These are phyloP conservation scores for Annulohypoxylon truncatum DNA, from an alignment of 2,329 filamentous ascomycete species.

Conservation along the genomic window DNA sequence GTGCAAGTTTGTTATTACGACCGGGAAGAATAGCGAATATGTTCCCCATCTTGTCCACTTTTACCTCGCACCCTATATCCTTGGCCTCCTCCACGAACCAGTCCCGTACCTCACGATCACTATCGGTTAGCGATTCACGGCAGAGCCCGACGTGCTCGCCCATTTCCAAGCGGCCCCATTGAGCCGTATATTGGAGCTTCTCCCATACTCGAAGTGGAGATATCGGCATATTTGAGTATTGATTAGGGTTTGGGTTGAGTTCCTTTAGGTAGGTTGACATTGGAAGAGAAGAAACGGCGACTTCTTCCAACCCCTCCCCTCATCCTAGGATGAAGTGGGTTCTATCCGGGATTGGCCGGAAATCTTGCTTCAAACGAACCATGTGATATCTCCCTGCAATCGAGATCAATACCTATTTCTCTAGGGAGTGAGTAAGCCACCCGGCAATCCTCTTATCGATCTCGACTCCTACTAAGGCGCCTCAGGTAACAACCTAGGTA, in stretches of 20 bases:
- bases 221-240: background rate
- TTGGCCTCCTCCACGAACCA: background rate
- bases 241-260: background rate
- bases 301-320: background rate
- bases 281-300: background rate
- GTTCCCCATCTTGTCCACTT: background rate
- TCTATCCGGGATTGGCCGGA: background rate
- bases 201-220: background rate
- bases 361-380: background rate
- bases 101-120: background rate
- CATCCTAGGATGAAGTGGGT: background rate
- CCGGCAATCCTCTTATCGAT: background rate
- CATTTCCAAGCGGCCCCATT: background rate
- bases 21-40: background rate
- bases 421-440: background rate
- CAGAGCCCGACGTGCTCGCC: background rate
- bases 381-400: background rate
- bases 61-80: background rate
- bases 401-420: background rate
- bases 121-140: slow-evolving; percentile 1
- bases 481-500: too few relatives aligned
- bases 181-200: background rate
- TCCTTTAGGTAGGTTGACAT: background rate
- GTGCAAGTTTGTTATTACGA: background rate
- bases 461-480: too few relatives aligned